Evolutionary conservation across 345 rosid genomes (phyloP).

Genomic region (Corchorus capsularis): DNA sequence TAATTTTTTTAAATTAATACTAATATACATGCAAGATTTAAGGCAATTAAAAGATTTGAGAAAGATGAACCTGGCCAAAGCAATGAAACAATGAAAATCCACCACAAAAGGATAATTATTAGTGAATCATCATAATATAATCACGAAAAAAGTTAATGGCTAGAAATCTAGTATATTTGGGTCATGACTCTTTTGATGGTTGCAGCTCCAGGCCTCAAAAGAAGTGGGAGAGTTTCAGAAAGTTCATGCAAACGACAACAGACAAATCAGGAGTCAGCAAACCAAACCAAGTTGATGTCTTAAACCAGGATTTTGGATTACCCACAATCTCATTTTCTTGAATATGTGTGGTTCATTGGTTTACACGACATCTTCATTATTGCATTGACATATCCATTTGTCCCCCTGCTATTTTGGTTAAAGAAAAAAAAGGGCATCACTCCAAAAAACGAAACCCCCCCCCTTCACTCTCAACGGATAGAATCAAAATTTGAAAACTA

Average conservation of each 20-base stretch:
- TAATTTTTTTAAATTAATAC: no score
- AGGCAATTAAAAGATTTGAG: not conserved
- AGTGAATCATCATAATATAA: not conserved
- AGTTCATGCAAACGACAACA: conserved; percentile 7
- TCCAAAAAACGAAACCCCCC: not conserved
- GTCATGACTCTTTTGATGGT: not conserved
- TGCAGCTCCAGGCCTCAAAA: not conserved
- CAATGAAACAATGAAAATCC: not conserved
- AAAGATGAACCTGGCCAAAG: not conserved
- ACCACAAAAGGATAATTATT: not conserved
- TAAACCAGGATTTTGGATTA: conserved; percentile 3
- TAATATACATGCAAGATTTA: no score
- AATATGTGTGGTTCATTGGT: conserved; percentile 41
- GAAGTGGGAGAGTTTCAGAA: not conserved
- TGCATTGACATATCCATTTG: not conserved
- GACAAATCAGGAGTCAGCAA: not conserved
- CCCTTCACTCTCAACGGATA: not conserved
- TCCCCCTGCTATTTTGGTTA: not conserved
- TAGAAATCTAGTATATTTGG: not conserved
- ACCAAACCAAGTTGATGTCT: conserved; percentile 2
- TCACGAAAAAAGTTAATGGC: not conserved
- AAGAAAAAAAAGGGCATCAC: not conserved
- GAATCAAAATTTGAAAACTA: not conserved
- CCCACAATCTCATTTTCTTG: not conserved
- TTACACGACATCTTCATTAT: conserved; percentile 34